A percentile compares a stretch with the other conserved stretches of the same genome.
phyloP scores from a whole-genome alignment of 2,329 filamentous ascomycete species.

The Harringtonia lauricola region DNA sequence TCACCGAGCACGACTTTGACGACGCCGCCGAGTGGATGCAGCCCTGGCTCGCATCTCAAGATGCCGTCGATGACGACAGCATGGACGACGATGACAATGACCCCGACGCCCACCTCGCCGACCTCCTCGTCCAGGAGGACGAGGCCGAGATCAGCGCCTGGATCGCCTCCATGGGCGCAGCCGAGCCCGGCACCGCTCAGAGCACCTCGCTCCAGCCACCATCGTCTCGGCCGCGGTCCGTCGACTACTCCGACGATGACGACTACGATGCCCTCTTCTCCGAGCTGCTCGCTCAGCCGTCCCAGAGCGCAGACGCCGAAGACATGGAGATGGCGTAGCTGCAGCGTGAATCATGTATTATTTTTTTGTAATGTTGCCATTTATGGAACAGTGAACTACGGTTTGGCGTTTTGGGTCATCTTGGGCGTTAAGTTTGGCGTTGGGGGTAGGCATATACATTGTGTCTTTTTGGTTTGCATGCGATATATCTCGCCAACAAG shows the following conservation, averaged over 20 bases:
- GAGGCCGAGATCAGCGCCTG: constrained; percentile 47
- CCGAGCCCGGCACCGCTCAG: not conserved
- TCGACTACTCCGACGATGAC: constrained; percentile 38
- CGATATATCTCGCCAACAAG: too few species aligned
- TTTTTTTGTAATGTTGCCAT: too few species aligned
- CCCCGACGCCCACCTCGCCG: constrained; percentile 40
- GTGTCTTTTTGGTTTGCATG: too few species aligned
- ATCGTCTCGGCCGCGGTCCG: constrained; percentile 11
- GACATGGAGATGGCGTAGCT: constrained; percentile 36
- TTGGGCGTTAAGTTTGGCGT: too few species aligned
- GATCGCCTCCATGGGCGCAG: constrained; percentile 32
- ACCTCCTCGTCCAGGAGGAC: constrained; percentile 38
- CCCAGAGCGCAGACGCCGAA: constrained; percentile 20
- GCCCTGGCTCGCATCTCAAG: constrained; percentile 7
- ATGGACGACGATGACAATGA: constrained; percentile 13
- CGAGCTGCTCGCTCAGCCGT: constrained; percentile 45
- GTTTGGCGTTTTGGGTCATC: too few species aligned
- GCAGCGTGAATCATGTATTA: too few species aligned
- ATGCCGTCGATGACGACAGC: constrained; percentile 1
- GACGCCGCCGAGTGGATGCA: constrained; percentile 30
- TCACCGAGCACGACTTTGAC: constrained; percentile 41
- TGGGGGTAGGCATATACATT: too few species aligned
- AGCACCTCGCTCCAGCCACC: constrained; percentile 9
- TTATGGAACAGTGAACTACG: too few species aligned
- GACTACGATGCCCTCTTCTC: constrained; percentile 56